Percentiles rank a stretch among this genome's conserved stretches.
These are phyloP conservation scores for Pestalotiopsis sp. DNA, from an alignment of 2,329 filamentous ascomycete genomes.

Conservation along the genomic window DNA sequence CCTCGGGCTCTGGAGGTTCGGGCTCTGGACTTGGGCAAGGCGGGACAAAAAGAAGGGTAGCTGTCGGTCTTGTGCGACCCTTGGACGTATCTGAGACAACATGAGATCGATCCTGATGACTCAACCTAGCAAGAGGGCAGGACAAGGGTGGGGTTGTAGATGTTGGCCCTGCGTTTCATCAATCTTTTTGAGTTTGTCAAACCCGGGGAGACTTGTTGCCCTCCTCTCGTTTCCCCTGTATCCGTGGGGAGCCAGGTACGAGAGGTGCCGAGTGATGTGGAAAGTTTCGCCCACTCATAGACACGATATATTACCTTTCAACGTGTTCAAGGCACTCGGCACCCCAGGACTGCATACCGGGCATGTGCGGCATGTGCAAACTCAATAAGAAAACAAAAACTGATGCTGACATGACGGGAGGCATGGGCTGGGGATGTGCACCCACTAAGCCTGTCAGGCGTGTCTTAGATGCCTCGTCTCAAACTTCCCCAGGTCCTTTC, in stretches of 20 bases:
- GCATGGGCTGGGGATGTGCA: neutral
- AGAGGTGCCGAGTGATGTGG: too few relatives aligned
- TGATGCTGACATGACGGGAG: neutral
- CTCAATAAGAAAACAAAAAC: too few relatives aligned
- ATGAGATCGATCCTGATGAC: conserved; percentile 10
- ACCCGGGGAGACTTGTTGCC: neutral
- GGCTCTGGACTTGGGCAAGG: neutral
- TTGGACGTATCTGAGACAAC: conserved; percentile 12
- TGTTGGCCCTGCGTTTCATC: neutral
- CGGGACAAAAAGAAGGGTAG: neutral
- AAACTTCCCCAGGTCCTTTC: conserved; percentile 3
- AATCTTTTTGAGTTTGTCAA: neutral
- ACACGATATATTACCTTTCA: too few relatives aligned
- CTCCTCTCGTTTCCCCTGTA: neutral
- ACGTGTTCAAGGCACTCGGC: too few relatives aligned
- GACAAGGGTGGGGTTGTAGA: neutral
- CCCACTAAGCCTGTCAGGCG: neutral
- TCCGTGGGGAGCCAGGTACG: neutral
- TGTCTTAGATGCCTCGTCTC: conserved; percentile 13
- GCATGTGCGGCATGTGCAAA: neutral
- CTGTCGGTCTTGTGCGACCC: conserved; percentile 1
- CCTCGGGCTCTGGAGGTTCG: neutral
- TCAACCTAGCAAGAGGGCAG: neutral
- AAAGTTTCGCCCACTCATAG: too few relatives aligned
- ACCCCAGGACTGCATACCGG: neutral